These are phyloP conservation scores for Acanthamoeba royreba DNA, from an alignment of 208 protist genomes.

Conservation along the genomic window DNA sequence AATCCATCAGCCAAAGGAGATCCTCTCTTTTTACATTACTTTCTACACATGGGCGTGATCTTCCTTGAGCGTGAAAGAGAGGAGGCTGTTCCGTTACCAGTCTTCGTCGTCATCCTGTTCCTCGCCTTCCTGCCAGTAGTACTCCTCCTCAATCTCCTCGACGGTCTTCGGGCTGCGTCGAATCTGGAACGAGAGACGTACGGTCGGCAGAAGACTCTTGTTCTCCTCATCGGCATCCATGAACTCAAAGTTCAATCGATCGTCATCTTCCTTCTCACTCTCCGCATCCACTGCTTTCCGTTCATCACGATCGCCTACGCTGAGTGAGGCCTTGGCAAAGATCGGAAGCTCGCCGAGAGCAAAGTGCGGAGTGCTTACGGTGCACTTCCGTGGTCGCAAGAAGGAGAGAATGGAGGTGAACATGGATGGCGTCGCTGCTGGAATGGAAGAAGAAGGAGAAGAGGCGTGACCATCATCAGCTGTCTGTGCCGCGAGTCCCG, in stretches of 20 bases:
- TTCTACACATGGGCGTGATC: too few species aligned
- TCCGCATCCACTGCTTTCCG: background rate
- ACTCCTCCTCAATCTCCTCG: background rate
- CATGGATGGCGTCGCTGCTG: background rate
- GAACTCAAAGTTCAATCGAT: too few species aligned
- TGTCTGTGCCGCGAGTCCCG: background rate
- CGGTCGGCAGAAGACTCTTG: too few species aligned
- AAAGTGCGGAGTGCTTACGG: background rate
- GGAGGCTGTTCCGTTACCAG: too few species aligned
- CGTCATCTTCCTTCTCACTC: background rate
- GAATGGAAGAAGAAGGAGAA: too few species aligned
- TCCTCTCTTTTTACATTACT: too few species aligned
- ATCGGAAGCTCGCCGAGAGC: background rate
- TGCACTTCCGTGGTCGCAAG: background rate
- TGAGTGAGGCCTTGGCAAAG: background rate
- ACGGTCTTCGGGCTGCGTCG: background rate
- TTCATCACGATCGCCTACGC: background rate
- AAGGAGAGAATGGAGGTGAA: too few species aligned
- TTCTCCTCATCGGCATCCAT: too few species aligned
- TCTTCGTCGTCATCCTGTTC: background rate
- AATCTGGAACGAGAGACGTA: background rate
- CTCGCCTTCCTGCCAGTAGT: background rate
- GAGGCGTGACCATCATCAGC: too few species aligned
- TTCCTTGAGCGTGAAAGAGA: too few species aligned
- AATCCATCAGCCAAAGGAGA: too few species aligned